Base-by-base conservation (phyloP, 208 protist genomes). In the Leishmania major region DNA sequence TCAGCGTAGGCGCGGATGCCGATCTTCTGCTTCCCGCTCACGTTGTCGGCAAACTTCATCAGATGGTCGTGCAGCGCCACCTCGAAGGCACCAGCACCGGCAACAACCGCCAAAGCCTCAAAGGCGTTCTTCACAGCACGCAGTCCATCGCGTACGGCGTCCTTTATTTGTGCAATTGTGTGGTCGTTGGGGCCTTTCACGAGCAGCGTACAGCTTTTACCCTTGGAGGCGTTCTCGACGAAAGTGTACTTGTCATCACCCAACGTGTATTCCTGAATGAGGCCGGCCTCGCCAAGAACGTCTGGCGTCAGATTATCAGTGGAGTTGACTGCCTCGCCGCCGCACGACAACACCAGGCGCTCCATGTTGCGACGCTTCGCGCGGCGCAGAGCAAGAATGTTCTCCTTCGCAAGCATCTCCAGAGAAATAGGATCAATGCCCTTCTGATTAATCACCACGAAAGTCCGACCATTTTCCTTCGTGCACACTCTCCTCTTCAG, bases 211-310 rank as follows among this genome's bases (percentile, higher is more conserved):
- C 99, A 99, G 75, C 99, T 99, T 75, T 93, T 89, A 31, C 99
- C 99, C 77, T 99, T 95, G 82, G 97, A 94, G 64, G 94, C 91
- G 69, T 99, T 98, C 90, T 99, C 99, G 22, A 99, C 97, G 93
- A 99, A 99, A 5, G 99, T 99, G 92, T 99, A 99, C 88, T 99
- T 99, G 71, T 99, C 99, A 80, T 99, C 99, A 57, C 99, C 99
- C 3, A 99, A 87, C 17, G 93, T 96, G 78, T 99, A 97, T 87
- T 99, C 99, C 84, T 99, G 99, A 31, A 99, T 98, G 25, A 96
- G 83, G 17, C 98, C 99, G 37, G 99, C 99, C 72, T 96, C 98
- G 75, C 99, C 99, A 11, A 99, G 95, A 69, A 95, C 86, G 8
- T 97, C 95, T 60, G 90, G 84, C 25, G 91, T 96, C 13, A 99